Conservation (phyloP, 2,329 filamentous ascomycete species). For the Diplodia intermedia region DNA sequence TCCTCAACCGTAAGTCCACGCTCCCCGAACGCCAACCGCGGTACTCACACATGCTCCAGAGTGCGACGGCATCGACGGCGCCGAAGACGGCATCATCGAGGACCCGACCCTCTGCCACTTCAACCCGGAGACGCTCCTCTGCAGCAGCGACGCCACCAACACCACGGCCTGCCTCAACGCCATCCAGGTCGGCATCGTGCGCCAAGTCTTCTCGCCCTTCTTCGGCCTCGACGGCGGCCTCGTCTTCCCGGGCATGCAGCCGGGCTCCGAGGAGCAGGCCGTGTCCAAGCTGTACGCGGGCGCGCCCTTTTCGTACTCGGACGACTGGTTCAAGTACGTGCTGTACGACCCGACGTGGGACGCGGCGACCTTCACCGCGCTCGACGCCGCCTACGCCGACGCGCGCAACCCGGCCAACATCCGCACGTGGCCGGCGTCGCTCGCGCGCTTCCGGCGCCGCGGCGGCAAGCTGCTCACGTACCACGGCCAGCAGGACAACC, state of each 20-base stretch:
- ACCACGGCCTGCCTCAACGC: conserved; percentile 52
- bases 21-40: too few relatives aligned
- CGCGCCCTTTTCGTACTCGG: conserved; percentile 51
- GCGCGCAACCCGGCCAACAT: conserved; percentile 49
- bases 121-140: conserved; percentile 51
- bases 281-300: conserved; percentile 43
- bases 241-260: conserved; percentile 60
- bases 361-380: conserved; percentile 52
- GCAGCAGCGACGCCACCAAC: conserved; percentile 44
- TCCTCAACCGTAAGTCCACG: conserved; percentile 46
- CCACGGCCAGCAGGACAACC: conserved; percentile 53
- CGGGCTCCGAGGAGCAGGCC: conserved; percentile 53
- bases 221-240: conserved; percentile 53
- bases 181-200: conserved; percentile 54
- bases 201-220: conserved; percentile 53
- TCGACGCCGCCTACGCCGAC: conserved; percentile 50
- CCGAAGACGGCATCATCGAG: conserved; percentile 57
- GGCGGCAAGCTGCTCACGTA: conserved; percentile 56
- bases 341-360: conserved; percentile 55
- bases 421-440: conserved; percentile 52
- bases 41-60: conserved; percentile 36
- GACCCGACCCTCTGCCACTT: conserved; percentile 55
- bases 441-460: conserved; percentile 45
- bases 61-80: conserved; percentile 59
- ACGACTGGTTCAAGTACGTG: conserved; percentile 58